Conservation (phyloP, 345 rosid species). For the Camelina laxa region DNA sequence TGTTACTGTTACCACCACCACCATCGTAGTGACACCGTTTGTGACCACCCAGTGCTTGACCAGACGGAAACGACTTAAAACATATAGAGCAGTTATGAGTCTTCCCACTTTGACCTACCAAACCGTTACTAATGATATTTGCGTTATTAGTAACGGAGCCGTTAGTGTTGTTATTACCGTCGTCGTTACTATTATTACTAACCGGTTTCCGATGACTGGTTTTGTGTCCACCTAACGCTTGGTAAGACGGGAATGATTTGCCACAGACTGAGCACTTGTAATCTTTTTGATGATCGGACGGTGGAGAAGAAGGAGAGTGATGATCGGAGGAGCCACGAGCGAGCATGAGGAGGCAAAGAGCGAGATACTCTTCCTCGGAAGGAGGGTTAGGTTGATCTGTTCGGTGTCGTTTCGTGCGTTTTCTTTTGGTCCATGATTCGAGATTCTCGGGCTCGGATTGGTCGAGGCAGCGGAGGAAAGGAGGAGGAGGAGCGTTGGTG, state of each 20-base stretch:
- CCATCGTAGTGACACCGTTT: conserved; percentile 88
- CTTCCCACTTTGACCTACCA: conserved; percentile 46
- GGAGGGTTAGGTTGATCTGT: conserved; percentile 41
- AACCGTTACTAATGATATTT: conserved; percentile 31
- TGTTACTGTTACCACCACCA: conserved; percentile 35
- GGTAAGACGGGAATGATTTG: conserved; percentile 57
- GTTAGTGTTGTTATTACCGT: conserved; percentile 11
- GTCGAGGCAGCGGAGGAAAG: conserved; percentile 23
- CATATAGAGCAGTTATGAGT: conserved; percentile 82
- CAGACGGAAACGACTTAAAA: conserved; percentile 73
- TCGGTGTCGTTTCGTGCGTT: conserved; percentile 58
- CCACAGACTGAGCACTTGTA: conserved; percentile 59
- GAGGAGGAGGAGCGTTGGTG: conserved; percentile 29
- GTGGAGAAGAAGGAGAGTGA: conserved; percentile 15
- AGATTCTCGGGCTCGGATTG: conserved; percentile 35
- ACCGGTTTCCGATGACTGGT: conserved; percentile 62
- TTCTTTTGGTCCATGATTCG: conserved; percentile 54
- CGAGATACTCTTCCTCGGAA: conserved; percentile 56
- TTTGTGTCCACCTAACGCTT: conserved; percentile 68
- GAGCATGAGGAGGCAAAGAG: conserved; percentile 63
- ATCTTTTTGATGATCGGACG: conserved; percentile 24
- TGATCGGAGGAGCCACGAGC: conserved; percentile 48
- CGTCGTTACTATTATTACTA: conserved; percentile 33
- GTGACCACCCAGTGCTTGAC: conserved; percentile 96
- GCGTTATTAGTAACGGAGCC: conserved; percentile 33